Percentiles rank a stretch among this genome's conserved stretches.
These are phyloP conservation scores for Vicia villosa DNA, from an alignment of 306 rosid genomes.

Conservation along the genomic window DNA sequence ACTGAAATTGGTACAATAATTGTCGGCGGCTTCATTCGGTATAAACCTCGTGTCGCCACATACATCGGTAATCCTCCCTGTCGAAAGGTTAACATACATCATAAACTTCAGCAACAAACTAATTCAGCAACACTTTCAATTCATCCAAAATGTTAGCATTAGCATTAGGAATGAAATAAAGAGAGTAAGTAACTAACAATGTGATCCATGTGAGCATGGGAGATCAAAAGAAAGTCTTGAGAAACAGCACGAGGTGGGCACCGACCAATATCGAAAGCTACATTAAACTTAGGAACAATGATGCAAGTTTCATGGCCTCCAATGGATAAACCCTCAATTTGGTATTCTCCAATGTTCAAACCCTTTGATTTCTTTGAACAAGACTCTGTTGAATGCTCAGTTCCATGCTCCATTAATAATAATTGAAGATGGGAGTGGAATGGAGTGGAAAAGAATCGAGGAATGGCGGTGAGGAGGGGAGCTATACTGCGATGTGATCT, in stretches of 20 bases:
- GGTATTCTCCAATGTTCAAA: slow-evolving; percentile 76
- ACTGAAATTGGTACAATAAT: slow-evolving; percentile 73
- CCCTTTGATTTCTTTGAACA: slow-evolving; percentile 45
- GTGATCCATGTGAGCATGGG: slow-evolving; percentile 99
- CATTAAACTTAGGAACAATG: slow-evolving; percentile 67
- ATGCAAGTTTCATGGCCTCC: slow-evolving; percentile 97
- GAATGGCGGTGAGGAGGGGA: too few species aligned
- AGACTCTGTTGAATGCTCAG: slow-evolving; percentile 27
- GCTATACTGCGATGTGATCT: too few species aligned
- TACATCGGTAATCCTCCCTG: slow-evolving; percentile 97
- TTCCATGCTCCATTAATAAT: slow-evolving; percentile 30
- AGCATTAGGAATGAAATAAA: background rate
- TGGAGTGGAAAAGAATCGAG: too few species aligned
- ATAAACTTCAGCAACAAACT: slow-evolving; percentile 16
- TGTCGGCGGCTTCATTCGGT: slow-evolving; percentile 86
- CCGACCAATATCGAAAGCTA: slow-evolving; percentile 91
- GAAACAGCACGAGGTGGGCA: slow-evolving; percentile 86
- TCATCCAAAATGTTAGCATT: too few species aligned
- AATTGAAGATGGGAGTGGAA: background rate
- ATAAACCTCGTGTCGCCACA: slow-evolving; percentile 90
- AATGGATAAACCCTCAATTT: slow-evolving; percentile 80
- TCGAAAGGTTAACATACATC: slow-evolving; percentile 5
- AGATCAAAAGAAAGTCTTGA: slow-evolving; percentile 76
- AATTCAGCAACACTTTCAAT: slow-evolving; percentile 1
- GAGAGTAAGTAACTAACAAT: slow-evolving; percentile 54